phyloP scores from a whole-genome alignment of 2,329 filamentous ascomycete genomes.

The Pyricularia sp. region DNA sequence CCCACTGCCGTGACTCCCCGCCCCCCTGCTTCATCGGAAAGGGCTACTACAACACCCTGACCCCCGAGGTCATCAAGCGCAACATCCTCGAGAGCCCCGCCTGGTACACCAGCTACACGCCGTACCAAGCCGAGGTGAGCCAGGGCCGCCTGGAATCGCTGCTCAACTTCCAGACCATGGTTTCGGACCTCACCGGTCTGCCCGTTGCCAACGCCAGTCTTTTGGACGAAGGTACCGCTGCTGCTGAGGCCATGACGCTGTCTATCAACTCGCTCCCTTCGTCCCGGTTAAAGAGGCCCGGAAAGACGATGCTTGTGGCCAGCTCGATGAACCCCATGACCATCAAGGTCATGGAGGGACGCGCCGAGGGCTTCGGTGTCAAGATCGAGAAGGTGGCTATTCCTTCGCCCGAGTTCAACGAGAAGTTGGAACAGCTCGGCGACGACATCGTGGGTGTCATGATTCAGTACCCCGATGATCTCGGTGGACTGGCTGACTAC shows the following conservation, averaged over 20 bases:
- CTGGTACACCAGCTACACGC: conserved; percentile 98
- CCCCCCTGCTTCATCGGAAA: conserved; percentile 68
- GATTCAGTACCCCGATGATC: conserved; percentile 90
- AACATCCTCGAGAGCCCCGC: conserved; percentile 88
- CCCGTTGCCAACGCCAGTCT: conserved; percentile 86
- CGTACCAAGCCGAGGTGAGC: conserved; percentile 95
- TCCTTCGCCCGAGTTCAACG: conserved; percentile 47
- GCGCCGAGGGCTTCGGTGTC: conserved; percentile 87
- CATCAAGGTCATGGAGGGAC: conserved; percentile 70
- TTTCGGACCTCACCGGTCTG: conserved; percentile 77
- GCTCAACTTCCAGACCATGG: conserved; percentile 91
- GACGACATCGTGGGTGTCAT: conserved; percentile 81
- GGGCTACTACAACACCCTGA: conserved; percentile 78
- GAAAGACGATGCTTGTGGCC: conserved; percentile 79
- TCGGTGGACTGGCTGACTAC: conserved; percentile 72
- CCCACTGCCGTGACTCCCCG: conserved; percentile 25
- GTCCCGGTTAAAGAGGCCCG: conserved; percentile 61
- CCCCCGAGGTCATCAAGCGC: conserved; percentile 82
- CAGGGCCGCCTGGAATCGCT: conserved; percentile 88
- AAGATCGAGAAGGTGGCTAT: conserved; percentile 66
- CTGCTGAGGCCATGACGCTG: conserved; percentile 92
- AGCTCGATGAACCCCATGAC: conserved; percentile 78
- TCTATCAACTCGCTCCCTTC: conserved; percentile 67
- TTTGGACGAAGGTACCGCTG: conserved; percentile 84
- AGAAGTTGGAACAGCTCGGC: conserved; percentile 63